Conservation (phyloP, 2,329 filamentous ascomycete species). For the Onygenales sp. region DNA sequence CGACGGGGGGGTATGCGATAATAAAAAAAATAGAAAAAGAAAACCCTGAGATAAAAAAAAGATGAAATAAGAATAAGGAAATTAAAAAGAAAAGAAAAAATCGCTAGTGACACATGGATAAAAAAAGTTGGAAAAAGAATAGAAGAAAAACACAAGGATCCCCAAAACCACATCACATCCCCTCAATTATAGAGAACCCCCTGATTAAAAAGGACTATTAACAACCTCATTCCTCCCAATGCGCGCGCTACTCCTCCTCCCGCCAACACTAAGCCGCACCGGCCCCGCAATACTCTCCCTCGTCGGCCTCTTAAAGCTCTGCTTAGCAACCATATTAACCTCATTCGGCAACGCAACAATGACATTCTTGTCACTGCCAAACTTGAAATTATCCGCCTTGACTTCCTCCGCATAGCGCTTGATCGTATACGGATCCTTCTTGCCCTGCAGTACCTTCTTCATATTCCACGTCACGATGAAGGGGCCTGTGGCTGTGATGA, state of each 20-base stretch:
- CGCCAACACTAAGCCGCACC: conserved; percentile 39
- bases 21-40: not conserved
- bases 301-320: conserved; percentile 75
- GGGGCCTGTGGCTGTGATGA: conserved; percentile 91
- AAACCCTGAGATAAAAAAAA: conserved; percentile 3
- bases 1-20: too few species aligned
- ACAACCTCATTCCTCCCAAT: conserved; percentile 73
- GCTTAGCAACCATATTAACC: conserved; percentile 92
- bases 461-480: conserved; percentile 96
- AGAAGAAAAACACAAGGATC: not conserved
- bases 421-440: conserved; percentile 86
- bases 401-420: conserved; percentile 93
- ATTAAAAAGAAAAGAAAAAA: not conserved
- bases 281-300: conserved; percentile 76
- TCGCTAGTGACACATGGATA: conserved; percentile 1
- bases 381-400: conserved; percentile 98
- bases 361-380: conserved; percentile 92
- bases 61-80: conserved; percentile 6
- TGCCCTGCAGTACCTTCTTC: conserved; percentile 74
- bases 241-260: conserved; percentile 41
- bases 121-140: not conserved
- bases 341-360: conserved; percentile 95
- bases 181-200: not conserved
- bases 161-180: not conserved
- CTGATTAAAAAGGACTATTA: conserved; percentile 51